Conservation (phyloP, 2,329 filamentous ascomycete genomes). For the Fusarium chlamydosporum region DNA sequence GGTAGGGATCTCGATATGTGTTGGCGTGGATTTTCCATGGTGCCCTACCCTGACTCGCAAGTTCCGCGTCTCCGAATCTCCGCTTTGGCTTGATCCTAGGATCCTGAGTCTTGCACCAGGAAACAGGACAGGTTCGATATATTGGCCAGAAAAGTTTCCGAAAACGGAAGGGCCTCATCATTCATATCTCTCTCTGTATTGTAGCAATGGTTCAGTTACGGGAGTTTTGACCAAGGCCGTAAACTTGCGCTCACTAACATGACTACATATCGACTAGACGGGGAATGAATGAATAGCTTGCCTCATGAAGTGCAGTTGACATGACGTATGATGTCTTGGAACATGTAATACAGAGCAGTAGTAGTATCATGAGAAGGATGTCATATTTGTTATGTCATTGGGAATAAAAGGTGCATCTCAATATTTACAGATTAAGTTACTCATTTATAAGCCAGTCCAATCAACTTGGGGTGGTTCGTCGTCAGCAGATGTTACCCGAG, state of each 20-base stretch:
- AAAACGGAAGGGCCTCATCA: neutral
- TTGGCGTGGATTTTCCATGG: neutral
- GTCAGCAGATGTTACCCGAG: constrained; percentile 2
- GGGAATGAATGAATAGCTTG: neutral
- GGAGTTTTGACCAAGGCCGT: neutral
- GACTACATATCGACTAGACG: neutral
- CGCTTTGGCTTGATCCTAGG: constrained; percentile 10
- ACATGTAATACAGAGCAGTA: neutral
- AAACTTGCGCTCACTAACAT: neutral
- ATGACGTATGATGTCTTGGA: constrained; percentile 8
- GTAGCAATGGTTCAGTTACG: neutral
- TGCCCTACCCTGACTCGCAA: constrained; percentile 25
- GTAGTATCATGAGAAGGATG: neutral
- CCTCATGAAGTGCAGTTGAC: neutral
- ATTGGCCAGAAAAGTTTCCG: constrained; percentile 2
- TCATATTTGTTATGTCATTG: neutral
- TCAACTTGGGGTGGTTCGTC: neutral
- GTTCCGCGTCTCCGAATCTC: constrained; percentile 14
- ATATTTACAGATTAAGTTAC: neutral
- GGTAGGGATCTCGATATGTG: constrained; percentile 21
- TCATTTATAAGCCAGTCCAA: constrained; percentile 1
- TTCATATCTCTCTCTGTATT: neutral
- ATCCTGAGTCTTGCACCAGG: neutral
- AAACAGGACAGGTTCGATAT: neutral
- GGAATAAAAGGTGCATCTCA: neutral